Percentiles rank a stretch among this genome's conserved stretches.
These are phyloP conservation scores for Mycena leptocephala DNA, from an alignment of 768 basidiomycete species.

Conservation along the genomic window DNA sequence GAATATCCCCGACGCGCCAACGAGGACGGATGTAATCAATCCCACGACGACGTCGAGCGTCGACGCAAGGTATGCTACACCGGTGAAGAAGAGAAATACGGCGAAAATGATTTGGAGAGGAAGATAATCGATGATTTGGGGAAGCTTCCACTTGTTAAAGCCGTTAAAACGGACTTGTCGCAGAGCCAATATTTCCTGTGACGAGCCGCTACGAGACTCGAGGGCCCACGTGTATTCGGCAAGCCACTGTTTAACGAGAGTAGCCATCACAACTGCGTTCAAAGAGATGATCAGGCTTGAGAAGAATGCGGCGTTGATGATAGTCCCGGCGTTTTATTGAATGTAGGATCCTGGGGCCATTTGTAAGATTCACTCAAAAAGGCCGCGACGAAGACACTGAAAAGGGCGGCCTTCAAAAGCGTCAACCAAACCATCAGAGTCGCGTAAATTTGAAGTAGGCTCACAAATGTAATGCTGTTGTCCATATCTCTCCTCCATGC, in stretches of 20 bases:
- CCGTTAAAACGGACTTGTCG: conserved; percentile 39
- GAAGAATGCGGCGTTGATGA: conserved; percentile 40
- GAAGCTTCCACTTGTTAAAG: conserved; percentile 34
- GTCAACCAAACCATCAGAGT: background rate
- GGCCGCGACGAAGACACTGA: conserved; percentile 28
- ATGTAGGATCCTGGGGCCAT: conserved; percentile 27
- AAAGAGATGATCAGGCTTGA: conserved; percentile 40
- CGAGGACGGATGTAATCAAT: conserved; percentile 18
- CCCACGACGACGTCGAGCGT: conserved; percentile 26
- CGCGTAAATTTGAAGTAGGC: conserved; percentile 3
- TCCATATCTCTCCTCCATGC: conserved; percentile 28
- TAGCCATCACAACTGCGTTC: conserved; percentile 39
- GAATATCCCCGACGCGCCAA: conserved; percentile 21
- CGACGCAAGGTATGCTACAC: conserved; percentile 23
- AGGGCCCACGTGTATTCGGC: conserved; percentile 34
- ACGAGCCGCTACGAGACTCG: conserved; percentile 22
- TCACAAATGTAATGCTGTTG: conserved; percentile 29
- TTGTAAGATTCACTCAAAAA: conserved; percentile 30
- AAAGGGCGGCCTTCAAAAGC: conserved; percentile 13
- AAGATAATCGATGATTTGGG: conserved; percentile 34
- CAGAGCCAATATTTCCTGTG: conserved; percentile 24
- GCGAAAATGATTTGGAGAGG: conserved; percentile 31
- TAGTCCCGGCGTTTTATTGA: conserved; percentile 15
- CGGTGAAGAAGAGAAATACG: conserved; percentile 33
- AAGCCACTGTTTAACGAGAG: conserved; percentile 44